Conservation (phyloP, 2,329 filamentous ascomycete species). For the Sclerotinia spermophila region DNA sequence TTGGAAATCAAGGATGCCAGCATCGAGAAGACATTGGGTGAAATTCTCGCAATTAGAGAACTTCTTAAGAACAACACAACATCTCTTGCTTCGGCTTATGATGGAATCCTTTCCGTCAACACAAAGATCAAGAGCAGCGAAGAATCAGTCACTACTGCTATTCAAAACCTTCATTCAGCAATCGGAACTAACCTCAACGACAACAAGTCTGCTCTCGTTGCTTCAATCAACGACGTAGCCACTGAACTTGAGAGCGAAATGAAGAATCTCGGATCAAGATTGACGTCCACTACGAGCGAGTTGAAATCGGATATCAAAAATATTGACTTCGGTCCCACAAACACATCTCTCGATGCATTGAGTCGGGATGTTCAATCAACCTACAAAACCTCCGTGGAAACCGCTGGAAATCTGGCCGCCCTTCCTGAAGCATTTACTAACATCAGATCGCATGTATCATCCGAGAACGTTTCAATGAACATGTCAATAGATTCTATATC, state of each 20-base stretch:
- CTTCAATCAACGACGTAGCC: conserved; percentile 18
- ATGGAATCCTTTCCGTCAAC: conserved; percentile 19
- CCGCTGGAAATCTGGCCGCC: background rate
- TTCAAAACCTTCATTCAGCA: conserved; percentile 19
- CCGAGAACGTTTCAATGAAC: conserved; percentile 19
- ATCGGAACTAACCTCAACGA: conserved; percentile 18
- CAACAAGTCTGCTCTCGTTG: conserved; percentile 13
- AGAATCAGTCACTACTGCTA: conserved; percentile 17
- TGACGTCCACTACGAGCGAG: conserved; percentile 19
- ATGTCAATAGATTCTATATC: conserved; percentile 18
- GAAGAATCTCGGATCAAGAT: conserved; percentile 16
- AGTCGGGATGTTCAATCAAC: conserved; percentile 20
- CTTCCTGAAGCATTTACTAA: conserved; percentile 20
- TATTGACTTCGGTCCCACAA: conserved; percentile 20
- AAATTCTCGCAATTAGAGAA: conserved; percentile 7
- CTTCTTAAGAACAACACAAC: conserved; percentile 14
- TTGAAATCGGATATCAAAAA: conserved; percentile 20
- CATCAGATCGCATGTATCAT: conserved; percentile 16
- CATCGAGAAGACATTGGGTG: background rate
- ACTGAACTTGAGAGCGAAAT: conserved; percentile 22
- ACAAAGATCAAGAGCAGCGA: conserved; percentile 20
- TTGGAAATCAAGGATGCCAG: conserved; percentile 16
- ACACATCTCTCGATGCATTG: conserved; percentile 20
- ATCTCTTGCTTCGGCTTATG: conserved; percentile 18
- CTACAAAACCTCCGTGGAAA: conserved; percentile 9